phyloP scores from a whole-genome alignment of 2,329 filamentous ascomycete species.

The Colletotrichum aenigma region DNA sequence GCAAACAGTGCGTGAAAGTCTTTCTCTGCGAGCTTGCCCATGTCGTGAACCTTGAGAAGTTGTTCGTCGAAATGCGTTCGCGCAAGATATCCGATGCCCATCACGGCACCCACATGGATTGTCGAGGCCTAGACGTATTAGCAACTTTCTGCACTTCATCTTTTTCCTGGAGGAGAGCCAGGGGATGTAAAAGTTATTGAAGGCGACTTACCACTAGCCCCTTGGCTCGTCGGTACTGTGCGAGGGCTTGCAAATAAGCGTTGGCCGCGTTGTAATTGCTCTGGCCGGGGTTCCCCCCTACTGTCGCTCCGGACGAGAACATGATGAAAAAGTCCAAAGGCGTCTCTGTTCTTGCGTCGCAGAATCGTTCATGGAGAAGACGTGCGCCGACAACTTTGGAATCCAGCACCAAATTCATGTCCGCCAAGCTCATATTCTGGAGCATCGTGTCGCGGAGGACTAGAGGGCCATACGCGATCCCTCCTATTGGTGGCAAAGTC shows the following conservation, averaged over 20 bases:
- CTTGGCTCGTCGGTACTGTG: constrained; percentile 30
- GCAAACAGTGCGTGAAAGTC: constrained; percentile 48
- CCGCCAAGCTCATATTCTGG: constrained; percentile 27
- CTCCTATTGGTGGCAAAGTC: constrained; percentile 37
- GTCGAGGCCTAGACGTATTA: constrained; percentile 26
- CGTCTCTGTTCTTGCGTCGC: not conserved
- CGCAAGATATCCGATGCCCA: constrained; percentile 45
- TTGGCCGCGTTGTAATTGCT: constrained; percentile 49
- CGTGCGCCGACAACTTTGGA: constrained; percentile 38
- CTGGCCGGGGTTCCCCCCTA: constrained; percentile 39
- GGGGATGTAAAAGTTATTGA: not conserved
- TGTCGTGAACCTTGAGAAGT: not conserved
- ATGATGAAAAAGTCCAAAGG: constrained; percentile 41
- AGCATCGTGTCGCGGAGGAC: constrained; percentile 42
- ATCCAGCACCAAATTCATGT: constrained; percentile 25
- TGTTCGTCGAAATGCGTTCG: constrained; percentile 14
- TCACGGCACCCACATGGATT: constrained; percentile 40
- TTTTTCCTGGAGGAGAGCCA: not conserved
- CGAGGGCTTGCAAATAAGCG: constrained; percentile 42
- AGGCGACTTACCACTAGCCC: constrained; percentile 31
- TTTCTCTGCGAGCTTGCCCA: constrained; percentile 19
- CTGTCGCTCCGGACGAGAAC: constrained; percentile 32
- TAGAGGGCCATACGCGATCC: constrained; percentile 49
- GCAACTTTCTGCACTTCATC: not conserved
- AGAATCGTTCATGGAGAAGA: constrained; percentile 34